Evolutionary conservation across 1,284 basidiomycete species (phyloP), one percentile per base, ranked within the genome.

Genomic region (Ceratobasidium sp.): DNA sequence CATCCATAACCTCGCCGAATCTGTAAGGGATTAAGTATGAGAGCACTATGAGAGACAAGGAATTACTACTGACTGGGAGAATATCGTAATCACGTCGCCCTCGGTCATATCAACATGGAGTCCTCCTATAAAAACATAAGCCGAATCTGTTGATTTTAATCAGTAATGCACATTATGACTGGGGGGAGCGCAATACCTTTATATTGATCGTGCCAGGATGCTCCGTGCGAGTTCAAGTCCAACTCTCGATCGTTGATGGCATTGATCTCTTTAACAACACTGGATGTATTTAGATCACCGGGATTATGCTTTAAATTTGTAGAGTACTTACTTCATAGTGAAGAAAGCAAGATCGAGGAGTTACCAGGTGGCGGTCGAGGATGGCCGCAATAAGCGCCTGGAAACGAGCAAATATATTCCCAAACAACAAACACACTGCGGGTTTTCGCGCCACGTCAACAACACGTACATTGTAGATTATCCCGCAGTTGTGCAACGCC

Each of bases 121-220:
- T 30, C 96, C 95, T 57, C 97, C 96, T 72, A 96, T 85, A 80
- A 94, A 98, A 77, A 99, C 86, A 82, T 98, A 98, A 0, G 97
- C 97, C 66, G 96, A 98, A 81, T 98, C 96, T 91, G 77, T 8
- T 30, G 1, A 21, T 23, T 23, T 30, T 38, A n/a, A 43, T 59
- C 28, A 35, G 18, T 58, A 52, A 54, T n/a, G 28, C n/a, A 30
- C 63, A 41, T 23, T 18, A 11, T 52, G 35, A 46, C 0, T 43
- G n/a, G 52, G 16, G 44, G 49, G 23, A 16, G 32, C 28, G 32
- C 79, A 85, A 58, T 71, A 89, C 91, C 90, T 81, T 92, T 95
- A 84, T 96, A 98, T 79, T 98, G 93, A 79, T 98, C 95, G 79
- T 99, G 97, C 97, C 97, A 98, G 64, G 94, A 96, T 9, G 87